Conservation (phyloP, 768 basidiomycete species). For the Vararia minispora region DNA sequence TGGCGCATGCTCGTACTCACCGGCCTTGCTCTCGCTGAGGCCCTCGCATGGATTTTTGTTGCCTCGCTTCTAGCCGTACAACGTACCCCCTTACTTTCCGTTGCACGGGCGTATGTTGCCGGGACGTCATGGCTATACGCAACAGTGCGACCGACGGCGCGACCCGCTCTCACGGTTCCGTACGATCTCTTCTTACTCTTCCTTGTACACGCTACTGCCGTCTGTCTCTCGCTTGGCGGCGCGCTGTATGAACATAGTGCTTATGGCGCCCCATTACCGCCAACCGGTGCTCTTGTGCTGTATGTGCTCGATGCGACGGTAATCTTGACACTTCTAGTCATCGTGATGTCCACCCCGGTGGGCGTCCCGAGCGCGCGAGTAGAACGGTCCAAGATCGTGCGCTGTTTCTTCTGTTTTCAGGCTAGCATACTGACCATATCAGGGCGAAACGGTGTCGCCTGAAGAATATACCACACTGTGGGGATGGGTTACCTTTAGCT, state of each 20-base stretch:
- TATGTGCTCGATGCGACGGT: slow-evolving; percentile 34
- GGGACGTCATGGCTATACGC: slow-evolving; percentile 61
- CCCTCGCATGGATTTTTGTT: slow-evolving; percentile 44
- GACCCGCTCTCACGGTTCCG: slow-evolving; percentile 46
- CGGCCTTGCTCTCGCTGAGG: slow-evolving; percentile 42
- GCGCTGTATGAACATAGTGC: slow-evolving; percentile 39
- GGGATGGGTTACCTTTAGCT: slow-evolving; percentile 53
- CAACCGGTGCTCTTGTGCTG: slow-evolving; percentile 16
- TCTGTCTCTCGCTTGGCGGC: slow-evolving; percentile 41
- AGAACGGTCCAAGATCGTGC: slow-evolving; percentile 49
- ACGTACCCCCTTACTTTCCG: slow-evolving; percentile 23
- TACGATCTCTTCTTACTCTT: slow-evolving; percentile 55
- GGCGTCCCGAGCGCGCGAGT: slow-evolving; percentile 43
- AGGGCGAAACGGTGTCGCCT: slow-evolving; percentile 27
- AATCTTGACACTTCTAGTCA: slow-evolving; percentile 29
- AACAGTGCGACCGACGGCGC: slow-evolving; percentile 39
- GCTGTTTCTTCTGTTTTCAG: no score
- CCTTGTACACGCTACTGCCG: slow-evolving; percentile 33
- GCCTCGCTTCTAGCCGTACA: slow-evolving; percentile 41
- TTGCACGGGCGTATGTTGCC: slow-evolving; percentile 32
- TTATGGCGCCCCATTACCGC: slow-evolving; percentile 31
- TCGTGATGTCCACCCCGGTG: slow-evolving; percentile 55
- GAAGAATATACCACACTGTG: slow-evolving; percentile 59
- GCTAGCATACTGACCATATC: no score
- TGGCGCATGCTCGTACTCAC: slow-evolving; percentile 52